Conservation (phyloP, 768 basidiomycete genomes). For the Leccinellum albellum region DNA sequence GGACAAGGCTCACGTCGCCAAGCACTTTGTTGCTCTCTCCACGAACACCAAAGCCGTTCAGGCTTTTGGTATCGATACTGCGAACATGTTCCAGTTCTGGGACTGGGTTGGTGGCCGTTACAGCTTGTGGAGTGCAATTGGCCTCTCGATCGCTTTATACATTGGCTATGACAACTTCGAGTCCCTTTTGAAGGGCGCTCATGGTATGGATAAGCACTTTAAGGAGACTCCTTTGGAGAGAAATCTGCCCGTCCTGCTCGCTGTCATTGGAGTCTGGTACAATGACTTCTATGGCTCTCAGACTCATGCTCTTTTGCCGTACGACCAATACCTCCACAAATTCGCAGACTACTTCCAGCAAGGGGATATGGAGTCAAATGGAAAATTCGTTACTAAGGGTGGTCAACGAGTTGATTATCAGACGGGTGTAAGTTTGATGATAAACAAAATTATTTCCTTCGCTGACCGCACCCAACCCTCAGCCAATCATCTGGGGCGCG, state of each 20-base stretch:
- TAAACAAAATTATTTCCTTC: background rate
- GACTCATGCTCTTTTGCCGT: slow-evolving; percentile 92
- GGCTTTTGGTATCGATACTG: slow-evolving; percentile 83
- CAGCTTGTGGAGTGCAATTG: slow-evolving; percentile 98
- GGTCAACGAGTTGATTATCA: slow-evolving; percentile 93
- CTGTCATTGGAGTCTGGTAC: slow-evolving; percentile 94
- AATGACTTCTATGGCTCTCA: slow-evolving; percentile 98
- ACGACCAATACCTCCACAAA: slow-evolving; percentile 98
- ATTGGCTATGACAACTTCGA: slow-evolving; percentile 96
- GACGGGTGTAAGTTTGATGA: slow-evolving; percentile 72
- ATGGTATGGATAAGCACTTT: slow-evolving; percentile 98
- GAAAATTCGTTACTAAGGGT: slow-evolving; percentile 92
- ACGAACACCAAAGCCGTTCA: slow-evolving; percentile 95
- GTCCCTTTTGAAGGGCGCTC: slow-evolving; percentile 83
- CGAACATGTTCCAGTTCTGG: slow-evolving; percentile 99
- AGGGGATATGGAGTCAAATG: slow-evolving; percentile 99
- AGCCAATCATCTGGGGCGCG: slow-evolving; percentile 99
- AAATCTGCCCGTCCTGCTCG: slow-evolving; percentile 90
- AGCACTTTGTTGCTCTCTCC: slow-evolving; percentile 97
- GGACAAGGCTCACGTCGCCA: slow-evolving; percentile 90
- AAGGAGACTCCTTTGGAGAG: slow-evolving; percentile 80
- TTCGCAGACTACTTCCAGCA: slow-evolving; percentile 99
- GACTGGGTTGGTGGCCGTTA: slow-evolving; percentile 99
- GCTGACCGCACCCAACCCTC: background rate
- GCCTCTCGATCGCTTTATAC: slow-evolving; percentile 87